phyloP scores from a whole-genome alignment of 345 rosid genomes.

The Dipteronia dyeriana region DNA sequence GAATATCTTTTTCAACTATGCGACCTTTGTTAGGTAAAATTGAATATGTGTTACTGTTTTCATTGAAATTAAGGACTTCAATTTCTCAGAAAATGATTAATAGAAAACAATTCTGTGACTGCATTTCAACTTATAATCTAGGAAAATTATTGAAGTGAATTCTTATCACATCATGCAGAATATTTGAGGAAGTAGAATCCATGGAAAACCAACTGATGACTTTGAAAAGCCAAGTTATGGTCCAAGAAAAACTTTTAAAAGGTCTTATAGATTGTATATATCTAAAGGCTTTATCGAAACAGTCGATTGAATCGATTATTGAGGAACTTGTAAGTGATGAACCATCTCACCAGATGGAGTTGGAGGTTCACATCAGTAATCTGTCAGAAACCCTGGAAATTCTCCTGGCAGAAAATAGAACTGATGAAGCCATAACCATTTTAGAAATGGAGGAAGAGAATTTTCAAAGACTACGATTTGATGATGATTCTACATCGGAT shows the following conservation, averaged over 20 bases:
- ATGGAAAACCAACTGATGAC: slow-evolving; percentile 43
- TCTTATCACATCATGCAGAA: slow-evolving; percentile 29
- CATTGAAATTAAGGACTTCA: background rate
- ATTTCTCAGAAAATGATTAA: background rate
- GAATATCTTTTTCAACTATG: slow-evolving; percentile 43
- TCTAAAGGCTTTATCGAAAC: slow-evolving; percentile 35
- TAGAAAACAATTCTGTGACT: background rate
- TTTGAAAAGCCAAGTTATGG: slow-evolving; percentile 44
- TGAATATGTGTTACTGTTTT: background rate
- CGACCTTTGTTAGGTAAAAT: slow-evolving; percentile 52
- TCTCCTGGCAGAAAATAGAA: slow-evolving; percentile 47
- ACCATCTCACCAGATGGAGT: slow-evolving; percentile 21
- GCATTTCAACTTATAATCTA: background rate
- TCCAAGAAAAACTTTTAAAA: slow-evolving; percentile 46
- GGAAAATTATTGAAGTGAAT: background rate
- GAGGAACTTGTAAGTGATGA: slow-evolving; percentile 36
- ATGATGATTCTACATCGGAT: slow-evolving; percentile 21
- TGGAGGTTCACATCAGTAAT: slow-evolving; percentile 33
- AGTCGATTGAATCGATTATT: slow-evolving; percentile 25
- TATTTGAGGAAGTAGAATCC: slow-evolving; percentile 48
- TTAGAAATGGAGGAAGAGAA: slow-evolving; percentile 45
- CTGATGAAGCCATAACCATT: slow-evolving; percentile 47
- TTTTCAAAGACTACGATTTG: slow-evolving; percentile 31
- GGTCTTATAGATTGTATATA: slow-evolving; percentile 39
- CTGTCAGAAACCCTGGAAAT: slow-evolving; percentile 48